Evolutionary conservation across 2,329 filamentous ascomycete species (phyloP).

Genomic region (Scytalidium sp.): DNA sequence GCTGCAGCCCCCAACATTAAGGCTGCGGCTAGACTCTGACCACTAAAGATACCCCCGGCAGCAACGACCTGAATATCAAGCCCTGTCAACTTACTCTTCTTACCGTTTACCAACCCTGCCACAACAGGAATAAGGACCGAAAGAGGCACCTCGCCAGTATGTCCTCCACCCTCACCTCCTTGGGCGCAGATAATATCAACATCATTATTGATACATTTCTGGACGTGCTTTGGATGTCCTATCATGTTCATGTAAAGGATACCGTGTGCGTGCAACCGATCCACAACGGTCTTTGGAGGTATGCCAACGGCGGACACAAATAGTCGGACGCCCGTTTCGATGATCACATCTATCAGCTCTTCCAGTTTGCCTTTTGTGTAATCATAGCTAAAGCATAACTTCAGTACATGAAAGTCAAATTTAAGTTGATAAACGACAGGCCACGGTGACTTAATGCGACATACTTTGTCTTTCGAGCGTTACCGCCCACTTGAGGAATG

Average conservation of each 20-base stretch:
- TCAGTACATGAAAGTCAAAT: conserved; percentile 13
- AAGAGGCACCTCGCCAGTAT: conserved; percentile 80
- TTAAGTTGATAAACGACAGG: not conserved
- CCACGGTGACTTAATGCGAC: conserved; percentile 6
- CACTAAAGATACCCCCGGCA: conserved; percentile 90
- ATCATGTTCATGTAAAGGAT: conserved; percentile 99
- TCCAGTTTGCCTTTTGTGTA: conserved; percentile 97
- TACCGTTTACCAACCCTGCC: conserved; percentile 70
- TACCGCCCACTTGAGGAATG: conserved; percentile 87
- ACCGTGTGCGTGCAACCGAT: conserved; percentile 79
- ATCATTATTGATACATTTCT: conserved; percentile 86
- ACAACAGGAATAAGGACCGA: conserved; percentile 87
- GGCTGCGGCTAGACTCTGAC: conserved; percentile 78
- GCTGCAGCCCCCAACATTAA: conserved; percentile 86
- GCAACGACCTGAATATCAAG: conserved; percentile 84
- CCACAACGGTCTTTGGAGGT: conserved; percentile 80
- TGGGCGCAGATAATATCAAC: conserved; percentile 95
- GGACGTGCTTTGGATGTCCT: conserved; percentile 94
- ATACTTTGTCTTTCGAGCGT: conserved; percentile 86
- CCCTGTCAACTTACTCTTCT: conserved; percentile 82
- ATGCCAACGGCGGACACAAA: conserved; percentile 95
- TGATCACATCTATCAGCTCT: conserved; percentile 84
- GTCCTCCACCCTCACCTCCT: conserved; percentile 90
- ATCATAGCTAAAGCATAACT: conserved; percentile 68
- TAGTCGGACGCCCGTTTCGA: conserved; percentile 80